These are phyloP conservation scores for Psilocybe azurescens DNA, from an alignment of 768 basidiomycete genomes.

Conservation along the genomic window DNA sequence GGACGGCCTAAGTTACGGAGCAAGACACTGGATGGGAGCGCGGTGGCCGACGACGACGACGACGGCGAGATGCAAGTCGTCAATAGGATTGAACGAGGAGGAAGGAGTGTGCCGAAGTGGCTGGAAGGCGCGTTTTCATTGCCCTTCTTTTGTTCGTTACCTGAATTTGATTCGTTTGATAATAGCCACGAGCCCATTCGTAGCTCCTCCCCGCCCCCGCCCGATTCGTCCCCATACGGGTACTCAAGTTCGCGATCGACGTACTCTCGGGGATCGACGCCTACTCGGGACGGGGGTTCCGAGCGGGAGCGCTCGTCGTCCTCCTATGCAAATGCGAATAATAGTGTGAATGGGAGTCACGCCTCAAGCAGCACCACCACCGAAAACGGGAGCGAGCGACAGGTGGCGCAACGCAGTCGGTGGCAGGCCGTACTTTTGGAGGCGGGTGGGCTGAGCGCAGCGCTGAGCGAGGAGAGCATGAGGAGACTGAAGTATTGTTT, in stretches of 20 bases:
- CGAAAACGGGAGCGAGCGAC: conserved; percentile 38
- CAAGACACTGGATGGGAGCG: conserved; percentile 17
- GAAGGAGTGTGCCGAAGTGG: conserved; percentile 41
- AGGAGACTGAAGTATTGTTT: conserved; percentile 83
- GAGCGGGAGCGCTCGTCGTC: conserved; percentile 8
- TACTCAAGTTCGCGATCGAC: neutral
- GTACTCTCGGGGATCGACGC: conserved; percentile 21
- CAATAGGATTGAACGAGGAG: conserved; percentile 5
- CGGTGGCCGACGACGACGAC: conserved; percentile 16
- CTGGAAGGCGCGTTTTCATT: conserved; percentile 36
- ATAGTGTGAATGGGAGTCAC: neutral
- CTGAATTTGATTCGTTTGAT: neutral
- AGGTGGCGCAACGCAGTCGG: conserved; percentile 75
- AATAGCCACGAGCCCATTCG: conserved; percentile 40
- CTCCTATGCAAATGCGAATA: neutral
- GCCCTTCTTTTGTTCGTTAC: neutral
- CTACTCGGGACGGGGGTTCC: conserved; percentile 18
- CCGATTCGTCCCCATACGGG: conserved; percentile 18
- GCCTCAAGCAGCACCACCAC: neutral
- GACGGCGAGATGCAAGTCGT: conserved; percentile 23
- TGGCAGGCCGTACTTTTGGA: conserved; percentile 88
- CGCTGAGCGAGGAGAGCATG: conserved; percentile 92
- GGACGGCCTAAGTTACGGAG: conserved; percentile 30
- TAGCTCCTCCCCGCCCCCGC: conserved; percentile 37
- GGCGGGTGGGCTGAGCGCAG: conserved; percentile 87